phyloP scores from a whole-genome alignment of 164 flowering plant species.

The Malania oleifera region DNA sequence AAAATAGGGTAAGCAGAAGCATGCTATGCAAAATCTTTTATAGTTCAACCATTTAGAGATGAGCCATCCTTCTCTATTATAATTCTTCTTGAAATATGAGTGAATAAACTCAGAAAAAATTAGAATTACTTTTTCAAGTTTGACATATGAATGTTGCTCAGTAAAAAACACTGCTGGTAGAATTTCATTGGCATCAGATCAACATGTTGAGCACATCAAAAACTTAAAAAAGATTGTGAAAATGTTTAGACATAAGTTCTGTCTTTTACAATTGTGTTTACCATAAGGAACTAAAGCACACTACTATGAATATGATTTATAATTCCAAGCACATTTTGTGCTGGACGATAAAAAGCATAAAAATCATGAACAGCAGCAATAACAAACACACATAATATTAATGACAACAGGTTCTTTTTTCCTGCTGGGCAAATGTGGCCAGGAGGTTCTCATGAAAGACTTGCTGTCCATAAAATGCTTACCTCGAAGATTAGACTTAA shows the following conservation, averaged over 20 bases:
- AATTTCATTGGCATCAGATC: background rate
- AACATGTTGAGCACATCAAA: background rate
- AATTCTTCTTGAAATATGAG: too few species aligned
- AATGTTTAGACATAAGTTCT: too few species aligned
- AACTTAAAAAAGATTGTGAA: background rate
- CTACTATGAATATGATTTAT: too few species aligned
- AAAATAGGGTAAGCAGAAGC: background rate
- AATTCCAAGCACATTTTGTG: background rate
- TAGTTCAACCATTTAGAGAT: background rate
- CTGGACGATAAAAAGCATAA: background rate
- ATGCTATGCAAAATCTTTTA: slow-evolving; percentile 10
- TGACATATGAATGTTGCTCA: background rate
- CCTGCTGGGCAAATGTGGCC: too few species aligned
- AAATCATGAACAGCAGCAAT: background rate
- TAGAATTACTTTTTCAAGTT: background rate
- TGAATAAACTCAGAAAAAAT: background rate
- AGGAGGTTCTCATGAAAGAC: background rate
- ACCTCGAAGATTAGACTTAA: slow-evolving; percentile 77
- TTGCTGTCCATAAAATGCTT: slow-evolving; percentile 5
- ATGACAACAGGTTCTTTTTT: too few species aligned
- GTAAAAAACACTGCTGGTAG: background rate
- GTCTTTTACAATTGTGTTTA: too few species aligned
- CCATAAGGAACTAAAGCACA: too few species aligned
- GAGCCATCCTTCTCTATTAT: background rate
- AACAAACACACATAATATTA: background rate